These are phyloP conservation scores for Spergularia bocconei DNA, from an alignment of 148 eudicot genomes.

Conservation along the genomic window DNA sequence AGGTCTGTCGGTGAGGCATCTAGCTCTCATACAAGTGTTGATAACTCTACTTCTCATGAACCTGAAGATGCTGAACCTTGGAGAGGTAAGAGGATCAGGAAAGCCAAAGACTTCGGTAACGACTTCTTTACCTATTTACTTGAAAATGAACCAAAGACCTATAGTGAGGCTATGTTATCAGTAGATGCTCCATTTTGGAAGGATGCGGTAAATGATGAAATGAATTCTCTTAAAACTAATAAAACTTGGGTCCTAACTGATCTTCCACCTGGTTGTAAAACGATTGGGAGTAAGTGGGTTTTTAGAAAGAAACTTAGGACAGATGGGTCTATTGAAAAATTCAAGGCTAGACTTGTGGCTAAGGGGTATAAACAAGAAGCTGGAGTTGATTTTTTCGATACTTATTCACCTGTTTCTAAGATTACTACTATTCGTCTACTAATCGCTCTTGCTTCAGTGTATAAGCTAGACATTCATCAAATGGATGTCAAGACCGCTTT, in stretches of 20 bases:
- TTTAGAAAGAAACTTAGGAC: neutral
- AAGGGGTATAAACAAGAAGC: neutral
- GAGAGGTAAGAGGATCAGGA: too few species aligned
- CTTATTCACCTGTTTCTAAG: neutral
- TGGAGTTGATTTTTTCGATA: neutral
- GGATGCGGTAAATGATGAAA: neutral
- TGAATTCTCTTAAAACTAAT: neutral
- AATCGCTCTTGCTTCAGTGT: neutral
- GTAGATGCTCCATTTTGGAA: neutral
- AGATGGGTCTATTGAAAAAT: neutral
- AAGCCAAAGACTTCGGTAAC: too few species aligned
- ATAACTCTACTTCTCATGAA: neutral
- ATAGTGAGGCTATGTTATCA: neutral
- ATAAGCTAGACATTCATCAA: neutral
- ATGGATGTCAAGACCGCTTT: neutral
- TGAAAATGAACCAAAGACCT: neutral
- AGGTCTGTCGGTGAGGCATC: neutral
- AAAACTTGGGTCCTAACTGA: slow-evolving; percentile 12
- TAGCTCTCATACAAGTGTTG: neutral
- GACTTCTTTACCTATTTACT: neutral
- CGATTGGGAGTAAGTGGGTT: too few species aligned
- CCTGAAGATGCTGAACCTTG: neutral
- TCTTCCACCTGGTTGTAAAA: neutral
- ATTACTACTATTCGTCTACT: neutral
- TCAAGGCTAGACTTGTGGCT: neutral